Base-by-base conservation (phyloP, 345 rosid species). In the Citrus australasica region DNA sequence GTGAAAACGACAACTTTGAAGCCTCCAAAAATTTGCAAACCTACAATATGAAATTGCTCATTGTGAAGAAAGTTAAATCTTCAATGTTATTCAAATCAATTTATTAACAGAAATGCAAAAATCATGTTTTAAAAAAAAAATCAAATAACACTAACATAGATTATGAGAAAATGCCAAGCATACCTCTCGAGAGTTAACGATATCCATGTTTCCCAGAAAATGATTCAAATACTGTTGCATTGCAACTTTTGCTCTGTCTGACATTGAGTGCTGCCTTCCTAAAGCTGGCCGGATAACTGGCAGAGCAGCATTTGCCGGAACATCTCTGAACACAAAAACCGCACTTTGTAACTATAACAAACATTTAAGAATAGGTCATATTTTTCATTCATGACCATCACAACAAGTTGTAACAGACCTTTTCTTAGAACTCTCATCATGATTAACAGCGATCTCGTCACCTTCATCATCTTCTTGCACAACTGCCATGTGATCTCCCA, bases 1-100 rank as follows among this genome's bases (percentile, higher is more conserved):
- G 93, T 79, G 88, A 86, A 83, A 97, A 94, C 75, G 98, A 97
- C 90, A 97, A 78, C 81, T 87, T 93, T 65, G 99, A 97, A 76
- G 93, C 99, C 89, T 97, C 98, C 91, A 97, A 83, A 84, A 97
- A 97, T 87, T 89, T 94, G 93, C 99, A 97, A 75, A 97, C 99
- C 99, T 97, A 79, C 78, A 83, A 74, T 75, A 80, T 67, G 75
- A 84, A 76, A 78, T 74, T 60, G 67, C 21, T 37, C 58, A 62
- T 59, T 64, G 73, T 70, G 30, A 89, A 84, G 46, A 78, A 64
- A 61, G 55, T 51, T 17, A 53, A 53, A 2, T 17, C 58, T 53
- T 53, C 22, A 16, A 53, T 19, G 22, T 53, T 53, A 17, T 53
- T 53, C 21, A 53, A 64, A 27, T 22, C 22, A 65, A 30, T 65